phyloP scores from a whole-genome alignment of 441 rosid genomes.

The Adansonia rubrostipa region DNA sequence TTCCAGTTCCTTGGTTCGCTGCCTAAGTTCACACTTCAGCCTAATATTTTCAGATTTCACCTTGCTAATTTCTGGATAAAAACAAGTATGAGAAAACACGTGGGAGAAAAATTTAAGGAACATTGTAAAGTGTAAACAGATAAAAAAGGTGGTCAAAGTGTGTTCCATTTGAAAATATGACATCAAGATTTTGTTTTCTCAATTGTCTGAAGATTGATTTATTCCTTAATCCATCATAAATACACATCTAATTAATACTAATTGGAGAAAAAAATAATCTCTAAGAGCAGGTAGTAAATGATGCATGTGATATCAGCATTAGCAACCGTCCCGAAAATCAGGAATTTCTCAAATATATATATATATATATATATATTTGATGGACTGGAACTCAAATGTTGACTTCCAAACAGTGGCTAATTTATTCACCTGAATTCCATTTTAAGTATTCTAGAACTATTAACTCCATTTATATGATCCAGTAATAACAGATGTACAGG shows the following conservation, averaged over 20 bases:
- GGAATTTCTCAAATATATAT: not conserved
- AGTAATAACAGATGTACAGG: not conserved
- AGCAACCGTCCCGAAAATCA: not conserved
- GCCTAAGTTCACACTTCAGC: conserved; percentile 23
- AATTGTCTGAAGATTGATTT: too few relatives aligned
- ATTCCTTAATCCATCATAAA: too few relatives aligned
- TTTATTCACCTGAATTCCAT: not conserved
- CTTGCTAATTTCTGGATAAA: conserved; percentile 29
- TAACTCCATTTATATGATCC: not conserved
- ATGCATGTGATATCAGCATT: not conserved
- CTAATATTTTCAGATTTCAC: conserved; percentile 12
- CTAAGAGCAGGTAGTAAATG: too few relatives aligned
- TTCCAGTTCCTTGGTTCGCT: conserved; percentile 22
- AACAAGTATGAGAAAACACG: not conserved
- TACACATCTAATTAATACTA: too few relatives aligned
- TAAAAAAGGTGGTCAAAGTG: too few relatives aligned
- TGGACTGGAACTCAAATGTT: not conserved
- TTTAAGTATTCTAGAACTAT: not conserved
- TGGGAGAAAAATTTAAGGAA: too few relatives aligned
- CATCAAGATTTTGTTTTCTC: too few relatives aligned
- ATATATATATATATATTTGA: too few relatives aligned
- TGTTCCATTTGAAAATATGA: too few relatives aligned
- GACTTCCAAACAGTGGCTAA: not conserved
- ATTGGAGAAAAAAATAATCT: too few relatives aligned
- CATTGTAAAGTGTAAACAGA: too few relatives aligned